Base-by-base conservation (phyloP, 371 early-diverging fungal genomes). In the Mortierella sp. region DNA sequence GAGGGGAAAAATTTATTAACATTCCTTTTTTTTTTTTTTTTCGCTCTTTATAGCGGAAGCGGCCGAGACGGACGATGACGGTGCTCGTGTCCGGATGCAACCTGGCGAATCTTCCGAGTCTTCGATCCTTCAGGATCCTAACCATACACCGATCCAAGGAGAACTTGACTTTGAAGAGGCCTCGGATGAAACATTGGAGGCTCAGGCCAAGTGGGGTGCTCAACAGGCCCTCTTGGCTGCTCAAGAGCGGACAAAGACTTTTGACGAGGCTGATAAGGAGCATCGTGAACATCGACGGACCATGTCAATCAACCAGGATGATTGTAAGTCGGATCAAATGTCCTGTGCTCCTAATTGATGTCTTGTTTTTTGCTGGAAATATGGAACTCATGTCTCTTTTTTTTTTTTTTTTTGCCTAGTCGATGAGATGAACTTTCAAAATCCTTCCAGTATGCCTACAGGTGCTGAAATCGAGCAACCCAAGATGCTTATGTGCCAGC, bases 391-490 rank as follows among this genome's bases (percentile, higher is more conserved):
- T 30, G n/a, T 1, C 0, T 16, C 19, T 28, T 53, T 28, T 45
- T 65, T 59, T 23, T 18, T 25, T 26, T 55, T 55, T 19, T 43
- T 26, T 60, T 25, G 18, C 26, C 43, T 76, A 82, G 85, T 93
- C 57, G 95, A 95, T 65, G 84, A 89, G 37, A 92, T 95, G 94
- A 92, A 95, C 77, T 92, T 95, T 77, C 91, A 91, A 76, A 89
- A 93, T 60, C 95, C 95, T 0, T 87, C 93, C 26, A 92, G 91
- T 70, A 87, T 94, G 89, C 88, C 90, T 15, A 86, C 88, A 2
- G 88, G 84, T 6, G 81, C 87, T 14, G 93, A 93, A 67, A 89
- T 94, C 53, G 81, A 88, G 46, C 97, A 97, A 81, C 98, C 98
- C 16, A 86, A 84, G 29, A 94, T 97, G 89, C 85, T 98, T 37